Evolutionary conservation across 805 yeast species (phyloP), one percentile per base, ranked within the genome.

Genomic region (Myxozyma lipomycoides): DNA sequence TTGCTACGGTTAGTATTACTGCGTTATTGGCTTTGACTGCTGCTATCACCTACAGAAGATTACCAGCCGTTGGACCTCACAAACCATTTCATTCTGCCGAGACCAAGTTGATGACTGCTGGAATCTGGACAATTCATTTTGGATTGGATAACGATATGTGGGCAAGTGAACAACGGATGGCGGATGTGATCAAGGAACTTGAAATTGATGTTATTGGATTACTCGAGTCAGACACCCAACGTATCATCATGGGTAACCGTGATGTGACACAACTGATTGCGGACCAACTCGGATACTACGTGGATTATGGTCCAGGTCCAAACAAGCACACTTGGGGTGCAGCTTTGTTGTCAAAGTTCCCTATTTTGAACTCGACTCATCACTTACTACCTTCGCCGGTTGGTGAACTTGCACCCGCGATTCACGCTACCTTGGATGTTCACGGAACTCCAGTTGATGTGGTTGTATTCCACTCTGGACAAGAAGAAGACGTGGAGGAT

Each of bases 271-370:
- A 87, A 71, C 80, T 82, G 58, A 71, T 93, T 48, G 96, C 96
- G 0, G 95, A 89, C 68, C 95, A 91, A 61, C 75, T 93, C 60
- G 91, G 87, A 38, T 88, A 88, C 91, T 93, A 93, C 65, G 90
- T 83, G 21, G 98, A 93, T 68, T 93, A 82, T 65, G 98, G 98
- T 5, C 98, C 98, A 5, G 96, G 97, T 12, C 97, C 98, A 47
- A 87, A 89, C 67, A 84, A 90, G 68, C 98, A 93, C 71, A 93
- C 98, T 0, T 93, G 98, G 98, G 98, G 98, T 38, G 84, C 90
- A 44, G 93, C 93, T 1, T 74, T 93, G 55, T 73, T 93, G 59
- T 90, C 97, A 19, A 88, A 90, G 65, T 93, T 91, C 77, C 98
- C 98, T 26, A 93, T 93, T 55, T 61, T 93, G 49, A 79, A 84